Base-by-base conservation (phyloP, 306 rosid genomes). In the Benincasa hispida region DNA sequence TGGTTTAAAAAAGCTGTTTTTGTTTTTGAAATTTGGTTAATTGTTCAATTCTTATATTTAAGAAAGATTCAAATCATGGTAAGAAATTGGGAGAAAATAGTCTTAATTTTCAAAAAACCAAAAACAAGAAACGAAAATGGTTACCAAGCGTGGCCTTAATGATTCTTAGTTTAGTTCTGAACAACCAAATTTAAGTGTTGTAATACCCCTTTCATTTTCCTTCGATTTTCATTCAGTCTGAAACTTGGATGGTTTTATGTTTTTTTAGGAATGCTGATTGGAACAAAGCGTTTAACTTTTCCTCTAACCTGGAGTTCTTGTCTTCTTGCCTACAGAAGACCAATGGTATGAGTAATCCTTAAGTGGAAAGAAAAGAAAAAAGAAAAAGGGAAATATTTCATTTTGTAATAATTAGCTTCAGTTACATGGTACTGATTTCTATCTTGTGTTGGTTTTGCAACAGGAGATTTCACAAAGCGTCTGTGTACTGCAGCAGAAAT, bases 401-500 rank as follows among this genome's bases (percentile, higher is more conserved):
- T 51, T 54, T 48, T 54, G 21, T 74, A 5, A 35, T 25, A 50
- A 34, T n/a, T 74, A 53, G n/a, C 45, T 74, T 17, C 12, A 53
- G 22, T 19, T 13, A 19, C 30, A 35, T 48, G 8, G 27, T 76
- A n/a, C 25, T 75, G 48, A 66, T 53, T 51, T 70, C 65, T 50
- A 21, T 66, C 41, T 72, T 65, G 13, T 77, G 76, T 51, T 89
- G 79, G 72, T 82, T 77, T 81, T 72, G 68, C 80, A 35, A 83
- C 86, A 92, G 96, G 97, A 74, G 98, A 94, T 87, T 74, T 90
- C 77, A 28, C 87, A 2, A 78, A 68, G 59, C 92, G 98, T 10
- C 68, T 95, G 87, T 95, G 99, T 81, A 89, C 98, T 66, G 90
- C 87, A 58, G 97, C 99, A 39, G 99, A 92, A 82, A 82, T 88